Evolutionary conservation across 257 asterid species (phyloP).

Genomic region (Leonotis leonurus): DNA sequence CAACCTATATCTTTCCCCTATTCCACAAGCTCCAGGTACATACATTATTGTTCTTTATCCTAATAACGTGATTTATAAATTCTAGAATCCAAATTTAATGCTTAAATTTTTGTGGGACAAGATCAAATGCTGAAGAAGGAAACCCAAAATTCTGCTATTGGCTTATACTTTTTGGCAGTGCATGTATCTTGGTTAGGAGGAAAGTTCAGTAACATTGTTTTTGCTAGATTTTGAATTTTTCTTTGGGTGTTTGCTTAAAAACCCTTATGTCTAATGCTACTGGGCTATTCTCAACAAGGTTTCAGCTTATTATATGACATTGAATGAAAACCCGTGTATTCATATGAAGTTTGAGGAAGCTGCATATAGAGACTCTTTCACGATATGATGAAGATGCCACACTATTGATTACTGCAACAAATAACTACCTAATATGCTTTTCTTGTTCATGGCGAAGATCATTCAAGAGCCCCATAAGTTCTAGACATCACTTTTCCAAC

Average conservation of each 20-base stretch:
- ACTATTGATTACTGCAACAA: neutral
- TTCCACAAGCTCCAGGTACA: constrained; percentile 38
- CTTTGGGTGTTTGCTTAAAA: neutral
- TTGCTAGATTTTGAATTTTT: neutral
- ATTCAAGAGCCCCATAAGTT: neutral
- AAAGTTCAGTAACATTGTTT: neutral
- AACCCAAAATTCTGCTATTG: neutral
- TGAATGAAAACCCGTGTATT: neutral
- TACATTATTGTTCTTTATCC: neutral
- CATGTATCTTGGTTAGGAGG: neutral
- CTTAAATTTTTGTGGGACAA: neutral
- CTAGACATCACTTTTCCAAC: neutral
- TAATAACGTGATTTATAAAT: neutral
- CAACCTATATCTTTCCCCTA: constrained; percentile 31
- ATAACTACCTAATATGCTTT: neutral
- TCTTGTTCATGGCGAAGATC: too few relatives aligned
- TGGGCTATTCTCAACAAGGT: neutral
- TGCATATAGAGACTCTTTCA: neutral
- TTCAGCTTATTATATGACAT: neutral
- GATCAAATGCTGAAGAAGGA: neutral
- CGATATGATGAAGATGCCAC: neutral
- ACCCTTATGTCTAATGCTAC: neutral
- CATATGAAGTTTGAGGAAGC: neutral
- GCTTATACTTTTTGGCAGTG: neutral
- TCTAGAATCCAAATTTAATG: neutral